Base-by-base conservation (phyloP, 2,329 filamentous ascomycete species). In the Epichloe elymi region DNA sequence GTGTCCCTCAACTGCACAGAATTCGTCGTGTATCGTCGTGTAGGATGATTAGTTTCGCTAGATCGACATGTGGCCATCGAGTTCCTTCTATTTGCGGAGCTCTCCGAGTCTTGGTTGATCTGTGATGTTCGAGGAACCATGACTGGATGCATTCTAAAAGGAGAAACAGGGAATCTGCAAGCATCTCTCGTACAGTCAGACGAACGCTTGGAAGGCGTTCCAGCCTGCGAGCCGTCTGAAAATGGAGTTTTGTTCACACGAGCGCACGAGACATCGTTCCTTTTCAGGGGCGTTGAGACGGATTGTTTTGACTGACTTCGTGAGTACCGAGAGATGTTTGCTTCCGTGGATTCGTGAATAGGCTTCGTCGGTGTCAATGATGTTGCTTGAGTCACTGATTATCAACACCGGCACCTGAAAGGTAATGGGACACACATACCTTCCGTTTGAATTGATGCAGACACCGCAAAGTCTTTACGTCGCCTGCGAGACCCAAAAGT, bases 401-500 rank as follows among this genome's bases (percentile, higher is more conserved):
- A 41, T 44, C 35, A 39, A 30, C 30, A 19, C 26, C 10, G 20
- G 11, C 17, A 41, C 4, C 15, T 38, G 41, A 7, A 19, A 5
- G 26, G 15, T 2, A 17, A 37, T 10, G 36, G 3, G 1, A 17
- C 30, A 36, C 12, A 33, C 53, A 39, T 50, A 64, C 62, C 56
- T 45, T 56, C 38, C 20, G 57, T 56, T 20, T 51, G 55, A 15
- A 42, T 35, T 10, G 51, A 50, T n/a, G 55, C 26, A 19, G 55
- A 53, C 11, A 58, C 54, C 17, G 46, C 41, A 17, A 57, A 39
- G 20, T 52, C 43, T 45, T 56, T 63, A 44, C 57, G 58, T n/a
- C 57, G 57, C 33, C 58, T 56, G 11, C 56, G 60, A 36, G 62
- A 61, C 20, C 61, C 59, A 19, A 64, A 2, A 2, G 60, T 54